These are phyloP conservation scores for Parathielavia hyrcaniae DNA, from an alignment of 495 filamentous ascomycete genomes.

Conservation along the genomic window DNA sequence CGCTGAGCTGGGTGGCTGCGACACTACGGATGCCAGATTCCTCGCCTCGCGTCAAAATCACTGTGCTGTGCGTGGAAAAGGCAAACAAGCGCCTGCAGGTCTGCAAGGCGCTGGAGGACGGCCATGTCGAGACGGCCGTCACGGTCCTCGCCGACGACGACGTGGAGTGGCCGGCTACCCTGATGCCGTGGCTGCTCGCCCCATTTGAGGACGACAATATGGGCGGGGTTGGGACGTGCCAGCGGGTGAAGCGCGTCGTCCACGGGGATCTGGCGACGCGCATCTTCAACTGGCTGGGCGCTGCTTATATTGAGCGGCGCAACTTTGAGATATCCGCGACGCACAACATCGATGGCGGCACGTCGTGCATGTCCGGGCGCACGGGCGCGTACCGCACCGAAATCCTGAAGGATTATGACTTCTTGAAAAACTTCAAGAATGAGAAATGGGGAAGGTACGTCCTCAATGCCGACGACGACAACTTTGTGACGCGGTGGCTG, in stretches of 20 bases:
- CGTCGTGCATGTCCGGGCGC: constrained; percentile 81
- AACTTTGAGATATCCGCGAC: constrained; percentile 89
- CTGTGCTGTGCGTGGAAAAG: constrained; percentile 40
- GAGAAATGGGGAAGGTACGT: constrained; percentile 67
- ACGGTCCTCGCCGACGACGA: constrained; percentile 85
- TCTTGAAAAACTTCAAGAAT: constrained; percentile 64
- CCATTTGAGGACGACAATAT: constrained; percentile 72
- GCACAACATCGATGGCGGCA: constrained; percentile 75
- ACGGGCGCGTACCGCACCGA: constrained; percentile 76
- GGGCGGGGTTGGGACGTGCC: constrained; percentile 77
- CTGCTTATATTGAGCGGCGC: constrained; percentile 72
- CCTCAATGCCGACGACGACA: constrained; percentile 78
- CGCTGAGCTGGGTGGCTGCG: constrained; percentile 40
- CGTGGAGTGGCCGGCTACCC: constrained; percentile 70
- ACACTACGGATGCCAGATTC: constrained; percentile 29
- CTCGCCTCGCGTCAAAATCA: constrained; percentile 30
- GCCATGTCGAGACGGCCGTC: constrained; percentile 61
- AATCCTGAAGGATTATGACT: constrained; percentile 68
- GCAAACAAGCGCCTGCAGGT: constrained; percentile 83
- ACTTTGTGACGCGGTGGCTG: constrained; percentile 76
- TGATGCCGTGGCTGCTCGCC: constrained; percentile 77
- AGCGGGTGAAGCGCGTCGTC: constrained; percentile 64
- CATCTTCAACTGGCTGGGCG: constrained; percentile 74
- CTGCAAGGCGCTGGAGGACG: constrained; percentile 62
- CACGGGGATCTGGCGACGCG: constrained; percentile 51